Evolutionary conservation across 176 grass and related monocot genomes (phyloP).

Genomic region (Triticum timopheevii): DNA sequence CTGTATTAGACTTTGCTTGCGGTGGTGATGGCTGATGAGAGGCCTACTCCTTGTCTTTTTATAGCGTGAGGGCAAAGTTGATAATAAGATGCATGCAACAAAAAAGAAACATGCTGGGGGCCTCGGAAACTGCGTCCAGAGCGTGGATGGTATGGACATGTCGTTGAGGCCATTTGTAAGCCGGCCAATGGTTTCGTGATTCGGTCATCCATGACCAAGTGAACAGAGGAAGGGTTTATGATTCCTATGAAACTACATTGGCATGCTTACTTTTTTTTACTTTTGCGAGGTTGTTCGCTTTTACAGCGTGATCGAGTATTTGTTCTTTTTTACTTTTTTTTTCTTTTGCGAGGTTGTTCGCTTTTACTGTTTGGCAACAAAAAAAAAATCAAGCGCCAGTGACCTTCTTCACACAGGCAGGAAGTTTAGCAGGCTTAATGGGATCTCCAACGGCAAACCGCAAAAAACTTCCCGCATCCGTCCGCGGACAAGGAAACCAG

Average conservation of each 20-base stretch:
- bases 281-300: too few species aligned
- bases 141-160: constrained; percentile 7
- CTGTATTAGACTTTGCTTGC: not conserved
- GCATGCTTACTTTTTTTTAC: too few species aligned
- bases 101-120: not conserved
- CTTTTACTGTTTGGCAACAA: too few species aligned
- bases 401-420: too few species aligned
- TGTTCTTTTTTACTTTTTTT: too few species aligned
- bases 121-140: constrained; percentile 3
- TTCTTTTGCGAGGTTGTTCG: too few species aligned
- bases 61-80: not conserved
- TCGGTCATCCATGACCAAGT: not conserved
- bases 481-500: too few species aligned
- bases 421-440: too few species aligned
- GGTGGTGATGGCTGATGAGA: not conserved
- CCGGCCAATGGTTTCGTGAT: not conserved
- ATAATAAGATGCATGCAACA: not conserved
- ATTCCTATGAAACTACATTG: constrained; percentile 1
- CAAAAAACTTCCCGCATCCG: too few species aligned
- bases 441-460: too few species aligned
- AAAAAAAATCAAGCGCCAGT: too few species aligned
- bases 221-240: not conserved
- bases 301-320: not conserved
- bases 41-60: not conserved
- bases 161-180: not conserved